Evolutionary conservation across 805 yeast genomes (phyloP).

Genomic region (Yamadazyma insecticola): DNA sequence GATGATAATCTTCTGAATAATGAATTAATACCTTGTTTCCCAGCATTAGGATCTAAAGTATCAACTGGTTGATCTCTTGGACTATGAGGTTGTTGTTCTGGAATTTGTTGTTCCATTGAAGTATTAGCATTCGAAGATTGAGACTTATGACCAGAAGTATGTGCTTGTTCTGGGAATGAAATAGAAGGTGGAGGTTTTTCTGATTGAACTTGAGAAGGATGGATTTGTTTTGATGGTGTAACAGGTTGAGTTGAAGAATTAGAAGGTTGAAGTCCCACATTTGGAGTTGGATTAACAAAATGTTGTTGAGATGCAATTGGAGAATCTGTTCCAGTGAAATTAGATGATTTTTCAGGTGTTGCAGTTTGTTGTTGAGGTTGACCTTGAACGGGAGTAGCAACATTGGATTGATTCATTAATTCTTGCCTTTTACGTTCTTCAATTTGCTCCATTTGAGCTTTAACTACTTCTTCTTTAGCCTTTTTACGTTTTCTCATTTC

Average conservation of each 20-base stretch:
- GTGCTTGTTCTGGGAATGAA: conserved; percentile 37
- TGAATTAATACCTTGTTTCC: conserved; percentile 28
- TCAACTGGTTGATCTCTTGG: conserved; percentile 23
- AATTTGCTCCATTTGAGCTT: conserved; percentile 20
- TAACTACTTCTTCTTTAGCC: conserved; percentile 49
- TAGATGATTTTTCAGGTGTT: conserved; percentile 19
- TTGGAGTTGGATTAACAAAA: too few relatives aligned
- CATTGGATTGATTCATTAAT: conserved; percentile 1
- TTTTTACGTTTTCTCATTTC: conserved; percentile 75
- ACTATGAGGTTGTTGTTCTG: conserved; percentile 28
- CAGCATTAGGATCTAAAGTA: conserved; percentile 29
- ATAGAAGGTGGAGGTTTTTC: conserved; percentile 7
- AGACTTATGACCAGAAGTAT: conserved; percentile 20
- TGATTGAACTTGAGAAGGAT: conserved; percentile 4
- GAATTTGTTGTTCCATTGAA: conserved; percentile 24
- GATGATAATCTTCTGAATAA: conserved; percentile 33
- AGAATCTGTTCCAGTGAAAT: too few relatives aligned
- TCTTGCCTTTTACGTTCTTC: conserved; percentile 13
- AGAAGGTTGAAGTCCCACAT: too few relatives aligned
- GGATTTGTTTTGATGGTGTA: neutral
- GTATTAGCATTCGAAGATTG: conserved; percentile 3
- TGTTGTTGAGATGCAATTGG: too few relatives aligned
- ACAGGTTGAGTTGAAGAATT: too few relatives aligned
- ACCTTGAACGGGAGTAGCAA: too few relatives aligned
- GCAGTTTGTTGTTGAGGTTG: conserved; percentile 14